Percentiles rank a stretch among this genome's conserved stretches.
Conservation (phyloP, 1,139 yeast species). For the Eremothecium gossypii region DNA sequence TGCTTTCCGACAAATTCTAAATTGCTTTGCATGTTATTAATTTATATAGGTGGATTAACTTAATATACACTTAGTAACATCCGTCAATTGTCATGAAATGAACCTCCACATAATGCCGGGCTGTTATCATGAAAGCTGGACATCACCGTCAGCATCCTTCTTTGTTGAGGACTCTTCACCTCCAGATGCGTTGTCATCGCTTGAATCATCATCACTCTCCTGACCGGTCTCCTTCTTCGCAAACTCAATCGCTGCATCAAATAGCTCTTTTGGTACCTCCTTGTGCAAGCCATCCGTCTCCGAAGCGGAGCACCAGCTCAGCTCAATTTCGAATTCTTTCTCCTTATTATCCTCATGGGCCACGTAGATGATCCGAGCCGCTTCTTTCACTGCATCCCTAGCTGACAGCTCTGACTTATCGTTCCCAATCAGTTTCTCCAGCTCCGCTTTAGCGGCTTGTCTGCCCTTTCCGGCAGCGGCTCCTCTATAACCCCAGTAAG, state of each 20-base stretch:
- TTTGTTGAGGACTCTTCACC: slow-evolving; percentile 33
- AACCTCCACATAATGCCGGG: background rate
- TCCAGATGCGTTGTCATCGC: slow-evolving; percentile 26
- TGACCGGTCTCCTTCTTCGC: slow-evolving; percentile 82
- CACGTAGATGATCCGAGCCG: slow-evolving; percentile 83
- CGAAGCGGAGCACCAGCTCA: slow-evolving; percentile 72
- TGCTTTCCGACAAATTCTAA: background rate
- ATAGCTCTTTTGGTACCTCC: slow-evolving; percentile 65
- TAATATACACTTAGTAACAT: slow-evolving; percentile 1
- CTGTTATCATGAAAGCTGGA: slow-evolving; percentile 17
- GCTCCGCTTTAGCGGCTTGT: slow-evolving; percentile 90
- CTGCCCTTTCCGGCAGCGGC: slow-evolving; percentile 98
- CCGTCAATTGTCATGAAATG: too few species aligned
- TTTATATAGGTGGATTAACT: background rate
- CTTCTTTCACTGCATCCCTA: slow-evolving; percentile 80
- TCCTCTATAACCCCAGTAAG: slow-evolving; percentile 94
- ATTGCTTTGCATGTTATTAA: background rate
- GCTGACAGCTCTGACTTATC: slow-evolving; percentile 48
- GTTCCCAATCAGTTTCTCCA: slow-evolving; percentile 58
- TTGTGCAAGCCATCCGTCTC: slow-evolving; percentile 80
- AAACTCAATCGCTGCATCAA: slow-evolving; percentile 70
- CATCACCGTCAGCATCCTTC: slow-evolving; percentile 24
- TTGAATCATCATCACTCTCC: slow-evolving; percentile 45
- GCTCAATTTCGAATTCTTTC: slow-evolving; percentile 90
- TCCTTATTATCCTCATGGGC: slow-evolving; percentile 98